A percentile compares a stretch with the other conserved stretches of the same genome.
Evolutionary conservation across 2,329 filamentous ascomycete species (phyloP).

Genomic region (Trichoderma sp.): DNA sequence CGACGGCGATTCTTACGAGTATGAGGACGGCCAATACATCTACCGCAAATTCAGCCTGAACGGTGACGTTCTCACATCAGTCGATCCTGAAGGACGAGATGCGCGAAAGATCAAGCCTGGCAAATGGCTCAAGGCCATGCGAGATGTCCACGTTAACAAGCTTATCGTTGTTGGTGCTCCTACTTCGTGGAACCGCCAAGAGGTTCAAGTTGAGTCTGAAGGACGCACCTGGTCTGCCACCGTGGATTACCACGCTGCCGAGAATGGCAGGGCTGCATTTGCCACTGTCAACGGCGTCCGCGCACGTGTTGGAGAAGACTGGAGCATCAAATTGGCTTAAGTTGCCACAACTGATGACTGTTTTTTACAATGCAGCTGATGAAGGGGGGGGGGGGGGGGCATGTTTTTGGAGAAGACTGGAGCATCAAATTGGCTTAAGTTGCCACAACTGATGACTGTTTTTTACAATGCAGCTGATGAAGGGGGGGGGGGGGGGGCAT

Average conservation of each 20-base stretch:
- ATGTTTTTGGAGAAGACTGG: constrained; percentile 63
- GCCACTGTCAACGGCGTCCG: constrained; percentile 58
- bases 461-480: not conserved
- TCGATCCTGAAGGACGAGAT: constrained; percentile 63
- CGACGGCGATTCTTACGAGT: constrained; percentile 91
- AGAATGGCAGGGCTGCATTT: constrained; percentile 54
- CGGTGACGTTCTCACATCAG: constrained; percentile 65
- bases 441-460: not conserved
- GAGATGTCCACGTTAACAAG: constrained; percentile 77
- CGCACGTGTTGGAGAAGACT: constrained; percentile 58
- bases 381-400: too few species aligned
- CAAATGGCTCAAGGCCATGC: constrained; percentile 79
- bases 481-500: too few species aligned
- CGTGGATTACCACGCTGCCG: constrained; percentile 61
- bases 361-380: not conserved
- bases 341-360: not conserved
- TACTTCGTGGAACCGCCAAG: constrained; percentile 67
- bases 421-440: constrained; percentile 43
- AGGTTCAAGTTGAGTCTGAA: constrained; percentile 59
- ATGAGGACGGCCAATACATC: constrained; percentile 83
- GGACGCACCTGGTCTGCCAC: constrained; percentile 60
- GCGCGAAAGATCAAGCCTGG: constrained; percentile 61
- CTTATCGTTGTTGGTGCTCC: constrained; percentile 83
- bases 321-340: constrained; percentile 48
- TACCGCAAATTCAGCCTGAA: constrained; percentile 77